Percentiles rank a stretch among this genome's conserved stretches.
Evolutionary conservation across 495 filamentous ascomycete species (phyloP).

Genomic region (Penicillium simplicissimum): DNA sequence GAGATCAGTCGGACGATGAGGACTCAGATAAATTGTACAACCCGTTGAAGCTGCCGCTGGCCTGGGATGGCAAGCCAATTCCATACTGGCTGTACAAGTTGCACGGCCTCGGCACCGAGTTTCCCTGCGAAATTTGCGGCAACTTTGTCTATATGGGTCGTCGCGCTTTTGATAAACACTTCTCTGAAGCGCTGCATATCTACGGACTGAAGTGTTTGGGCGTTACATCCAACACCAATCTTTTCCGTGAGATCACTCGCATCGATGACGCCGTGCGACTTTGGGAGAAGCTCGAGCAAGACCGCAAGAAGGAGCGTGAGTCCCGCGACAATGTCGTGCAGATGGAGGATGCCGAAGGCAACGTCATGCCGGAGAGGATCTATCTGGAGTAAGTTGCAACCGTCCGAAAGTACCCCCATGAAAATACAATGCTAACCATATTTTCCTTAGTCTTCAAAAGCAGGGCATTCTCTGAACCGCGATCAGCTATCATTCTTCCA

Average conservation of each 20-base stretch:
- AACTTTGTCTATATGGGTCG: conserved; percentile 98
- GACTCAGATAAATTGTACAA: conserved; percentile 90
- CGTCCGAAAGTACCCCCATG: not conserved
- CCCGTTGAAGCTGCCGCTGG: conserved; percentile 89
- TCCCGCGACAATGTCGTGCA: conserved; percentile 83
- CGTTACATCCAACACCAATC: conserved; percentile 79
- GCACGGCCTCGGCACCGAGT: conserved; percentile 93
- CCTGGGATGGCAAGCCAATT: conserved; percentile 98
- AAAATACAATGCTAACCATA: conserved; percentile 26
- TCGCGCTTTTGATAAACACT: conserved; percentile 96
- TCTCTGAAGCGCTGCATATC: conserved; percentile 88
- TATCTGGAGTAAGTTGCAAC: conserved; percentile 69
- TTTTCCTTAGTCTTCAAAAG: conserved; percentile 50
- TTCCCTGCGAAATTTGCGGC: conserved; percentile 93
- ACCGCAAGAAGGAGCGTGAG: conserved; percentile 76
- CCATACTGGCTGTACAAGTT: conserved; percentile 98
- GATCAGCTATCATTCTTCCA: not conserved
- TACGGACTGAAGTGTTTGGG: conserved; percentile 92
- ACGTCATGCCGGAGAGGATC: conserved; percentile 98
- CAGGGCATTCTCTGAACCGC: conserved; percentile 50
- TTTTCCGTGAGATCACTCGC: conserved; percentile 91
- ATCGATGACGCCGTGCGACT: conserved; percentile 85
- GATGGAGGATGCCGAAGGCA: conserved; percentile 97
- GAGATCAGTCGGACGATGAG: conserved; percentile 68
- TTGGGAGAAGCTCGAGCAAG: conserved; percentile 90